phyloP scores from a whole-genome alignment of 805 yeast species.

The Candida rishiriensis region DNA sequence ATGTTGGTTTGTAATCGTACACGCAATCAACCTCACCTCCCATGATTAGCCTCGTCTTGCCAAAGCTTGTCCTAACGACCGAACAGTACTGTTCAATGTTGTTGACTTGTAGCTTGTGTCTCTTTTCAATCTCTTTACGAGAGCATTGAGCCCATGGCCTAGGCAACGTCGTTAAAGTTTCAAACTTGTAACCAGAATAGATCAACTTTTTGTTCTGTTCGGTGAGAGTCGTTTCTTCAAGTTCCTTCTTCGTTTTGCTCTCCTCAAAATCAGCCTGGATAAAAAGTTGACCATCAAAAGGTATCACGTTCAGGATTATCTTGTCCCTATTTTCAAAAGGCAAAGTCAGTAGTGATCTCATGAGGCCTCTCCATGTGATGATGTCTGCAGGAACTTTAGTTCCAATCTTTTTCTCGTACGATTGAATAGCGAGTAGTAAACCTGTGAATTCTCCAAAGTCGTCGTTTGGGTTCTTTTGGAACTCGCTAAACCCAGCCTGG shows the following conservation, averaged over 20 bases:
- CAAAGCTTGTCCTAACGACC: conserved; percentile 83
- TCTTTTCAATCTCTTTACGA: conserved; percentile 61
- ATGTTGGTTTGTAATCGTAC: conserved; percentile 66
- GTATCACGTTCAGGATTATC: conserved; percentile 56
- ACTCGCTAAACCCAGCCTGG: conserved; percentile 57
- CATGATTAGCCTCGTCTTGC: conserved; percentile 57
- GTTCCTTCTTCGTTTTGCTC: conserved; percentile 28
- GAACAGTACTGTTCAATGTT: conserved; percentile 75
- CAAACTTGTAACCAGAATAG: conserved; percentile 83
- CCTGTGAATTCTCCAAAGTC: conserved; percentile 54
- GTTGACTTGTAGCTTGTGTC: conserved; percentile 56
- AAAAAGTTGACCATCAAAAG: conserved; percentile 73
- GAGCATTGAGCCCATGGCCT: conserved; percentile 71
- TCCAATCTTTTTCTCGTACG: conserved; percentile 47
- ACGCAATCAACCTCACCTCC: conserved; percentile 94
- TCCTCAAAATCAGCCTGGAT: conserved; percentile 40
- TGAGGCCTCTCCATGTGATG: conserved; percentile 79
- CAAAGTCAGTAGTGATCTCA: conserved; percentile 67
- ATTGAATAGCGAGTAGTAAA: conserved; percentile 49
- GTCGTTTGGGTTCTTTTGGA: conserved; percentile 50
- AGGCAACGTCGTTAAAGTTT: conserved; percentile 66
- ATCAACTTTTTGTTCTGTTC: conserved; percentile 37
- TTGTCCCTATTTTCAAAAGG: conserved; percentile 57
- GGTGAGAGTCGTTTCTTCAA: conserved; percentile 26
- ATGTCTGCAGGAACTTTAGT: conserved; percentile 57